Percentiles rank a stretch among this genome's conserved stretches.
phyloP scores from a whole-genome alignment of 768 basidiomycete genomes.

The Rhizopogon vulgaris region DNA sequence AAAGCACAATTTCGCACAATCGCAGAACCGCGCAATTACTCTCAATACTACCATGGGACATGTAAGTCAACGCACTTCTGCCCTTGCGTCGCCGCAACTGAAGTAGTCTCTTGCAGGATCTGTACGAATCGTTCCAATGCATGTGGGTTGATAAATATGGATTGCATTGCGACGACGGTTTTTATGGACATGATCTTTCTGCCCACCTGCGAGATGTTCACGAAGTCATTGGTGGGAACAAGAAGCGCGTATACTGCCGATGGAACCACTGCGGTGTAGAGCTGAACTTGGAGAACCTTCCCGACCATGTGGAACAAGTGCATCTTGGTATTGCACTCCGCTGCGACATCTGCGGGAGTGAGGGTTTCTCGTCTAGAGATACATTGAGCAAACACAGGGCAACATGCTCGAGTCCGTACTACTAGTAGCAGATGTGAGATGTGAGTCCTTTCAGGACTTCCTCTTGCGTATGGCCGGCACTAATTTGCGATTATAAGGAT shows the following conservation, averaged over 20 bases:
- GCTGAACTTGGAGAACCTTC: background rate
- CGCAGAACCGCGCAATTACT: too few relatives aligned
- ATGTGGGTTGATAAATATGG: fast-evolving
- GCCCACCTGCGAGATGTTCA: background rate
- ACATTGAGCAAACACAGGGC: slow-evolving; percentile 13
- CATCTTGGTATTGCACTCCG: slow-evolving; percentile 16
- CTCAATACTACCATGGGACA: too few relatives aligned
- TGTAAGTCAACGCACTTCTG: background rate
- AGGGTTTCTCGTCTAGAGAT: slow-evolving; percentile 13
- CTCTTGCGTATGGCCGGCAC: background rate
- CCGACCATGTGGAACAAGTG: slow-evolving; percentile 18
- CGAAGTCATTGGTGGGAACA: background rate
- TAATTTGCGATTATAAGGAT: background rate
- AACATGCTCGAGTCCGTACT: slow-evolving; percentile 1
- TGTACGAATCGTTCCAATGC: background rate
- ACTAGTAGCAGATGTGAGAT: background rate
- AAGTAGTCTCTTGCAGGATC: background rate
- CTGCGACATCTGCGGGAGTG: slow-evolving; percentile 9
- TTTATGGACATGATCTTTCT: background rate
- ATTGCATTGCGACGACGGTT: background rate
- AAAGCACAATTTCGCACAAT: too few relatives aligned
- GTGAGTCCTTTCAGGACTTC: too few relatives aligned
- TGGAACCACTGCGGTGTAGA: background rate
- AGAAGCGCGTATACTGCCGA: background rate
- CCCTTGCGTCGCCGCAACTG: background rate